Evolutionary conservation across 257 asterid species (phyloP).

Genomic region (Solanum paucissectum): DNA sequence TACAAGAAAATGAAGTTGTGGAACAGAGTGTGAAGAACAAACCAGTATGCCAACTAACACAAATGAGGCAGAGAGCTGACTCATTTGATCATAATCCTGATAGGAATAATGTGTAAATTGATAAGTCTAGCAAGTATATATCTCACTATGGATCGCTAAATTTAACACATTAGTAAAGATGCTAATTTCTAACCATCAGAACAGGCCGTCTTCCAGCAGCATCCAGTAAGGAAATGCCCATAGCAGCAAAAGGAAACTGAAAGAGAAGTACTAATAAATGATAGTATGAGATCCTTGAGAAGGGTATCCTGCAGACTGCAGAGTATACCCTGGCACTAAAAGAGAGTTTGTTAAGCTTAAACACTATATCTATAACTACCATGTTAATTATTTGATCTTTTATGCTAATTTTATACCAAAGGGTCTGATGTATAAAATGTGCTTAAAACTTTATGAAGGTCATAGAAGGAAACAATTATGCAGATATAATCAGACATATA

Average conservation of each 20-base stretch:
- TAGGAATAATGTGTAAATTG: not conserved
- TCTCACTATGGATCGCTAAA: not conserved
- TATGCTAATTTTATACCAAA: too few relatives aligned
- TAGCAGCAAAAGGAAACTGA: slow-evolving; percentile 21
- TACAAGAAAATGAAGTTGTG: not conserved
- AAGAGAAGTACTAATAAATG: not conserved
- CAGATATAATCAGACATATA: too few relatives aligned
- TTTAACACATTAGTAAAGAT: not conserved
- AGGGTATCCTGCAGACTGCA: too few relatives aligned
- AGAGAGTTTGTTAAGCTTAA: too few relatives aligned
- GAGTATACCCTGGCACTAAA: too few relatives aligned
- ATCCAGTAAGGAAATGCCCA: slow-evolving; percentile 15
- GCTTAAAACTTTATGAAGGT: too few relatives aligned
- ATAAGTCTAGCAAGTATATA: not conserved
- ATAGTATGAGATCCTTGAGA: not conserved
- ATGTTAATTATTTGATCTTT: too few relatives aligned
- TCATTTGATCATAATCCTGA: not conserved
- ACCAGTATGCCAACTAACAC: slow-evolving; percentile 7
- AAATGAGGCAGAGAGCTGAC: not conserved
- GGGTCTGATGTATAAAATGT: too few relatives aligned
- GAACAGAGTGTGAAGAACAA: not conserved
- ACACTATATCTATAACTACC: too few relatives aligned
- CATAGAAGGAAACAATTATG: too few relatives aligned
- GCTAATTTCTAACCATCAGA: slow-evolving; percentile 14
- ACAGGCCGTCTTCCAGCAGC: slow-evolving; percentile 17